A percentile compares a stretch with the other conserved stretches of the same genome.
Conservation (phyloP, 345 rosid species). For the Salix caprea region DNA sequence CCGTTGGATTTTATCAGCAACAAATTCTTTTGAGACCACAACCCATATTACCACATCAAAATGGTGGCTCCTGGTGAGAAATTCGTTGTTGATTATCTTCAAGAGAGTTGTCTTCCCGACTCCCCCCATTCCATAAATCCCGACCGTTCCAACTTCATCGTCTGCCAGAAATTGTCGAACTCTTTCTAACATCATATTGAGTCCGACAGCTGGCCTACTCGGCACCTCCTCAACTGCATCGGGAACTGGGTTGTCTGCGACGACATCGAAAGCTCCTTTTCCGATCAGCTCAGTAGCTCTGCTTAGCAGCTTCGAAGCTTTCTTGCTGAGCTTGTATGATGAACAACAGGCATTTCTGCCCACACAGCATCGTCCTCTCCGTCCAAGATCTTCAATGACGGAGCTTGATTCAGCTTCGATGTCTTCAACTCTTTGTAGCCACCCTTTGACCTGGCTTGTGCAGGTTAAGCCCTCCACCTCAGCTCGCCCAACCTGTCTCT, state of each 20-base stretch:
- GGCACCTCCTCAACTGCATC: slow-evolving; percentile 12
- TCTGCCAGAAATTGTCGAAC: slow-evolving; percentile 9
- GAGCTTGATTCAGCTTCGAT: slow-evolving; percentile 15
- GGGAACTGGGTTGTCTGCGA: not conserved
- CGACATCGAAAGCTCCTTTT: slow-evolving; percentile 6
- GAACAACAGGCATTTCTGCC: not conserved
- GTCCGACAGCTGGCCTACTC: slow-evolving; percentile 22
- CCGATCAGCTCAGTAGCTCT: not conserved
- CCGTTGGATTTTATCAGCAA: slow-evolving; percentile 31
- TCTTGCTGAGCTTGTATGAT: slow-evolving; percentile 16
- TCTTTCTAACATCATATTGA: slow-evolving; percentile 4
- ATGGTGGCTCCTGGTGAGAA: slow-evolving; percentile 17
- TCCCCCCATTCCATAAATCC: slow-evolving; percentile 27
- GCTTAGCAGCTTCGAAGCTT: not conserved
- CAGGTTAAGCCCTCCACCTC: slow-evolving; percentile 11
- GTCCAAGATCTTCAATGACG: not conserved
- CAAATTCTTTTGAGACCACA: slow-evolving; percentile 30
- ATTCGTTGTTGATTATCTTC: slow-evolving; percentile 17
- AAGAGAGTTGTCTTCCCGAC: slow-evolving; percentile 24
- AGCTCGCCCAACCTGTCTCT: slow-evolving; percentile 4
- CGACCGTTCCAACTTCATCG: slow-evolving; percentile 13
- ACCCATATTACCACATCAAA: slow-evolving; percentile 40
- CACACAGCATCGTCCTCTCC: not conserved
- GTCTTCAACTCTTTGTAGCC: slow-evolving; percentile 16
- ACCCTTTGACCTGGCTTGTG: slow-evolving; percentile 17